These are phyloP conservation scores for Penicillium digitatum DNA, from an alignment of 2,329 filamentous ascomycete genomes.

Conservation along the genomic window DNA sequence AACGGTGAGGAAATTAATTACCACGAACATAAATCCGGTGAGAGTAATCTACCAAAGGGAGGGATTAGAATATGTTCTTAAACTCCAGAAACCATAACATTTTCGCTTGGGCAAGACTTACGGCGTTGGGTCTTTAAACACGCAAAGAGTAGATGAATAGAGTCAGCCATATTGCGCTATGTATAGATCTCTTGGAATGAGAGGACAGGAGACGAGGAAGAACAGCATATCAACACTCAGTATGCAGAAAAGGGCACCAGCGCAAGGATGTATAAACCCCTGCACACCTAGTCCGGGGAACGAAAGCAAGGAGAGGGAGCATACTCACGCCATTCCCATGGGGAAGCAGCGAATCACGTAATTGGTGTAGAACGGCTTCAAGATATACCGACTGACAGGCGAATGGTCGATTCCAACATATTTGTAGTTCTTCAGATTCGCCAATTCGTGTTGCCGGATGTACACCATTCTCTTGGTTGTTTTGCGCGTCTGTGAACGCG, in stretches of 20 bases:
- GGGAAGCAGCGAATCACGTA: slow-evolving; percentile 93
- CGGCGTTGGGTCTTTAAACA: slow-evolving; percentile 46
- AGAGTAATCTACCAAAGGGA: slow-evolving; percentile 65
- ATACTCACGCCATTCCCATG: slow-evolving; percentile 79
- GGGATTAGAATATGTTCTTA: slow-evolving; percentile 14
- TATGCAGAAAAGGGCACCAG: background rate
- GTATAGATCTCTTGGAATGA: background rate
- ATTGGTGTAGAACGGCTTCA: slow-evolving; percentile 97
- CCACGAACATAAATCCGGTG: slow-evolving; percentile 82
- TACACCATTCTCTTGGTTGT: slow-evolving; percentile 68
- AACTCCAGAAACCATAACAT: background rate
- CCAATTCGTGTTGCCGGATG: slow-evolving; percentile 85
- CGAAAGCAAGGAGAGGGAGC: background rate
- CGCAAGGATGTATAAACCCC: slow-evolving; percentile 6
- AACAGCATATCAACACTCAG: background rate
- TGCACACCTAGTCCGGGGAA: slow-evolving; percentile 1
- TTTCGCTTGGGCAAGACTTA: slow-evolving; percentile 29
- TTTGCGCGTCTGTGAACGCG: slow-evolving; percentile 3
- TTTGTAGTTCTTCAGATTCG: slow-evolving; percentile 88
- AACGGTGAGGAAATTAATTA: slow-evolving; percentile 83
- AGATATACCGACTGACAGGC: slow-evolving; percentile 80
- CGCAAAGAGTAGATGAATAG: slow-evolving; percentile 7
- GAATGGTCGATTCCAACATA: slow-evolving; percentile 91
- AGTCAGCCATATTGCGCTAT: slow-evolving; percentile 9
- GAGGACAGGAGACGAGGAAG: background rate